Percentiles rank a stretch among this genome's conserved stretches.
These are phyloP conservation scores for Yamadazyma buinensis DNA, from an alignment of 1,139 yeast species.

Conservation along the genomic window DNA sequence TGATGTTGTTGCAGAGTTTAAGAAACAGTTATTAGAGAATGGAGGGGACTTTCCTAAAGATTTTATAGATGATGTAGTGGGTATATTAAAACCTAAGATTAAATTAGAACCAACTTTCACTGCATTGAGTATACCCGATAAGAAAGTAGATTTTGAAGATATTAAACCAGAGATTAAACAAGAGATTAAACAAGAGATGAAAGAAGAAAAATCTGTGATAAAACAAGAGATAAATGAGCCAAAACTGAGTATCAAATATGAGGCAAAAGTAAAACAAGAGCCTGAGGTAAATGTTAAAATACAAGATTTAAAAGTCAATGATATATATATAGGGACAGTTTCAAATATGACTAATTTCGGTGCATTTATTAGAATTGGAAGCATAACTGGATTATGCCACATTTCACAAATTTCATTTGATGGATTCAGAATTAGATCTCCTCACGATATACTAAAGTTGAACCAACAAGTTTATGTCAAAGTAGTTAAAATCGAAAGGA, in stretches of 20 bases:
- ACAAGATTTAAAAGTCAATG: conserved; percentile 22
- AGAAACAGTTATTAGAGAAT: conserved; percentile 38
- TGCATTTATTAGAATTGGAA: conserved; percentile 55
- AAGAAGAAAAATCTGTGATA: conserved; percentile 8
- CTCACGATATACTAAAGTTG: conserved; percentile 52
- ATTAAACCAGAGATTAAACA: conserved; percentile 1
- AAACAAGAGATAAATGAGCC: conserved; percentile 6
- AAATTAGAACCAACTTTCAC: conserved; percentile 6
- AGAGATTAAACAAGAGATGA: conserved; percentile 9
- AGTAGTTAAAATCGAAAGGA: conserved; percentile 44
- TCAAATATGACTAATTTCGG: conserved; percentile 66
- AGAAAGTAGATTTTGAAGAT: conserved; percentile 10
- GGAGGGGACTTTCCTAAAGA: conserved; percentile 57
- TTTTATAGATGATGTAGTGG: conserved; percentile 33
- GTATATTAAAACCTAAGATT: conserved; percentile 18
- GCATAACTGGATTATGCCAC: conserved; percentile 63
- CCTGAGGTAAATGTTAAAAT: no score
- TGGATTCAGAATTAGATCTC: conserved; percentile 48
- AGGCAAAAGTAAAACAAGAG: no score
- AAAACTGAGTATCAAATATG: no score
- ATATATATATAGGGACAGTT: conserved; percentile 59
- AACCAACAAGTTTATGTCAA: conserved; percentile 67
- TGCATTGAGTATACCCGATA: conserved; percentile 18
- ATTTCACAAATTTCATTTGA: conserved; percentile 60
- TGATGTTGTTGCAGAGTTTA: conserved; percentile 4